A percentile compares a stretch with the other conserved stretches of the same genome.
phyloP scores from a whole-genome alignment of 2,329 filamentous ascomycete species.

The Penicillium sp. region DNA sequence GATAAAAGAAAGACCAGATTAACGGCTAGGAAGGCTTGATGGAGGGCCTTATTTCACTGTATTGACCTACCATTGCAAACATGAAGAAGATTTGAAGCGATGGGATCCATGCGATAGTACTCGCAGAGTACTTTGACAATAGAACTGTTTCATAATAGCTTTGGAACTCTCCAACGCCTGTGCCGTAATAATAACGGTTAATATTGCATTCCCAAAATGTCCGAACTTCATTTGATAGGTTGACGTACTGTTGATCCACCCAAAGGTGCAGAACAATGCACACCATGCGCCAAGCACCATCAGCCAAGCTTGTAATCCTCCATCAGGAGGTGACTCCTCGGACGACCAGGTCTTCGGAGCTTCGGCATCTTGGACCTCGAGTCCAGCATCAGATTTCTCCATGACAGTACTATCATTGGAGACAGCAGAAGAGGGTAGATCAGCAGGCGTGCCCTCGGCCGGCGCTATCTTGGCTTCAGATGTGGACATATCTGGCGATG shows the following conservation, averaged over 20 bases:
- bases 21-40: too few species aligned
- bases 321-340: constrained; percentile 18
- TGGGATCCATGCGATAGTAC: constrained; percentile 65
- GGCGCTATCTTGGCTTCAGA: neutral
- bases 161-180: constrained; percentile 61
- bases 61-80: constrained; percentile 21
- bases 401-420: neutral
- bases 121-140: constrained; percentile 56
- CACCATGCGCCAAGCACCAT: constrained; percentile 56
- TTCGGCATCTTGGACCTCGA: neutral
- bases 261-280: constrained; percentile 54
- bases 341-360: neutral
- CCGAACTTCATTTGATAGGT: neutral
- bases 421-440: neutral
- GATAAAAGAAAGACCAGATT: too few species aligned
- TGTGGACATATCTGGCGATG: neutral
- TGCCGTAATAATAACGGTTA: neutral
- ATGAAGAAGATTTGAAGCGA: constrained; percentile 47
- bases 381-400: neutral
- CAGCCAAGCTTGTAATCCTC: constrained; percentile 57
- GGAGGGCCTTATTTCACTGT: neutral
- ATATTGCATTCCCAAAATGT: neutral
- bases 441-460: neutral
- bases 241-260: constrained; percentile 52
- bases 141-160: constrained; percentile 61